Percentiles rank a stretch among this genome's conserved stretches.
Evolutionary conservation across 805 yeast genomes (phyloP).

Genomic region (Ogataea polymorpha): DNA sequence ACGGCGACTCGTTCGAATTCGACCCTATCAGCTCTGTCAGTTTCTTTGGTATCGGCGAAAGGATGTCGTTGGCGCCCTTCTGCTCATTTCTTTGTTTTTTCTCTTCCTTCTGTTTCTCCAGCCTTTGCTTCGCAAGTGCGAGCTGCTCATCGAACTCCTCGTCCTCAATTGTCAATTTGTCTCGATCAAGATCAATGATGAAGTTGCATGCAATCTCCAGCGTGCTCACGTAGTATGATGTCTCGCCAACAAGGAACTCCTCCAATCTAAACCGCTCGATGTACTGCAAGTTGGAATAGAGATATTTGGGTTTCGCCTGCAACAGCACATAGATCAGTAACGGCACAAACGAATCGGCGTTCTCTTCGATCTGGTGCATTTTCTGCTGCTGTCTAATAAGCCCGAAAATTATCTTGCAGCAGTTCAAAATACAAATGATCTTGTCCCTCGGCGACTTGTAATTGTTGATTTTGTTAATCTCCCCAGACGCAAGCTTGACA

Average conservation of each 20-base stretch:
- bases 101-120: constrained; percentile 30
- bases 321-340: constrained; percentile 74
- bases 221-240: constrained; percentile 88
- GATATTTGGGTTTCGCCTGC: constrained; percentile 57
- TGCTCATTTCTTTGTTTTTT: constrained; percentile 13
- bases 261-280: constrained; percentile 81
- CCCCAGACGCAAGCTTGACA: constrained; percentile 65
- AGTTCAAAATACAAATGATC: constrained; percentile 82
- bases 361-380: constrained; percentile 54
- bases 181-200: constrained; percentile 55
- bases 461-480: constrained; percentile 71
- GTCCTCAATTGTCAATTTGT: constrained; percentile 57
- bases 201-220: constrained; percentile 85
- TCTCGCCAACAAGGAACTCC: constrained; percentile 79
- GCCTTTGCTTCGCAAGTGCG: constrained; percentile 39
- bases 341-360: constrained; percentile 95
- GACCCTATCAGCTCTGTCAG: constrained; percentile 25
- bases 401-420: constrained; percentile 91
- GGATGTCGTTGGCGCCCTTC: constrained; percentile 7
- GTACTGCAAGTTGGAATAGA: constrained; percentile 78
- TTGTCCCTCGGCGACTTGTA: constrained; percentile 95
- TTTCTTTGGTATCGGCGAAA: constrained; percentile 27
- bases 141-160: constrained; percentile 56
- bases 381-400: constrained; percentile 58
- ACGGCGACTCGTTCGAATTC: constrained; percentile 30